Base-by-base conservation (phyloP, 441 rosid species). In the Populus tomentosa region DNA sequence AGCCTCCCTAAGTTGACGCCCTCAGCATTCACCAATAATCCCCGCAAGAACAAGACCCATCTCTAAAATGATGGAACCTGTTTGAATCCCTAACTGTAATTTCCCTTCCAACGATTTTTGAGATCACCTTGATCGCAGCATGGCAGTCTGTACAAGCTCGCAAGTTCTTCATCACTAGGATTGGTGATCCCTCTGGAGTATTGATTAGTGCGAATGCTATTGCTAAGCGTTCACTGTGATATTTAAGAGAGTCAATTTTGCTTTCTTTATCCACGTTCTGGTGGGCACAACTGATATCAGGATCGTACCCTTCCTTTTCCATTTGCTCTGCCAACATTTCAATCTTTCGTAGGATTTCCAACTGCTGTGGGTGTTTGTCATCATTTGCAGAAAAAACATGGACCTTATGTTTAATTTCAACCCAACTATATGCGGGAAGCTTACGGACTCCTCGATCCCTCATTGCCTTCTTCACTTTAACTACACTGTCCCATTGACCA, bases 81-180 rank as follows among this genome's bases (percentile, higher is more conserved):
- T 87, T 90, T 38, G 93, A 86, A 87, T 92, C 98, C 80, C 98
- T 87, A 11, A 92, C 88, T 16, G 91, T 90, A 36, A 90, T 92
- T 79, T 90, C 91, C 77, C 97, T 87, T 74, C 81, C 79, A 32
- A 82, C 90, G 69, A 89, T 84, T 85, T 90, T 92, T 4, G 97
- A 90, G 28, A 90, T 88, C 61, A 90, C 78, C 82, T 94, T 90
- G 82, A 92, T 92, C 14, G 92, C 92, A 69, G 89, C 87, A 74
- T 92, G 98, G 77, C 98, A 91, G 71, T 94, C 95, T 68, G 82
- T 80, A 77, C 98, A 91, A 33, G 97, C 89, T 80, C 97, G 81
- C 77, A 91, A 82, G 80, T 94, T 94, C 86, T 91, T 94, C 90
- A 90, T 89, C 69, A 92, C 87, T 69, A 91, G 83, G 66, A 92